Conservation (phyloP, 228 moss, liverwort and hornwort genomes). For the Sphagnum fallax region DNA sequence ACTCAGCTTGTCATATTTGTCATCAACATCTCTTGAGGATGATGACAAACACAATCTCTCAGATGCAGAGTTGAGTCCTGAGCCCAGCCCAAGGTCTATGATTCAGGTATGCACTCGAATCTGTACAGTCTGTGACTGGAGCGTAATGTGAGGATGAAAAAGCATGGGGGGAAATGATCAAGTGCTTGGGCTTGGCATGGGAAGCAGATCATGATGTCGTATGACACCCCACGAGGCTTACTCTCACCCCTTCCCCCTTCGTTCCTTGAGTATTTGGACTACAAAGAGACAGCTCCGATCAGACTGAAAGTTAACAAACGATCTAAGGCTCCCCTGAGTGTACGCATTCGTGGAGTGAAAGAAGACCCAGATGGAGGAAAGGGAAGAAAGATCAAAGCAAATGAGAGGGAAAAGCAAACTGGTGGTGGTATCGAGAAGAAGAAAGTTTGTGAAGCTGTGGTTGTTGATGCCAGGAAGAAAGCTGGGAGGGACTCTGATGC, state of each 20-base stretch:
- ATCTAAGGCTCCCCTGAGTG: conserved; percentile 18
- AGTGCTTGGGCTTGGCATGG: conserved; percentile 12
- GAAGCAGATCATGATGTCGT: conserved; percentile 73
- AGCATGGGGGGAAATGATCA: neutral
- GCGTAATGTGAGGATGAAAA: neutral
- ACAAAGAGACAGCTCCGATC: conserved; percentile 23
- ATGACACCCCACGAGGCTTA: conserved; percentile 58
- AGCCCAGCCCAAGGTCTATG: conserved; percentile 73
- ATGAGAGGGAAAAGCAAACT: conserved; percentile 31
- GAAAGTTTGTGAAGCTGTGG: conserved; percentile 21
- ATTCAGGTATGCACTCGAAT: conserved; percentile 51
- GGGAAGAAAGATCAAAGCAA: conserved; percentile 36
- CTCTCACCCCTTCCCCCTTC: conserved; percentile 61
- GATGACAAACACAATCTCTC: conserved; percentile 64
- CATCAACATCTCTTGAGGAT: conserved; percentile 63
- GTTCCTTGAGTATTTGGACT: conserved; percentile 33
- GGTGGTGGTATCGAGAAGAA: conserved; percentile 15
- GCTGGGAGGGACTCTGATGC: conserved; percentile 40
- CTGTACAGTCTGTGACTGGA: neutral
- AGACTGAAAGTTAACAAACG: conserved; percentile 22
- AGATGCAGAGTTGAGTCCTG: conserved; percentile 53
- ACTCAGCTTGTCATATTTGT: conserved; percentile 64
- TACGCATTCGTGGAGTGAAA: conserved; percentile 26
- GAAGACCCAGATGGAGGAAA: conserved; percentile 11
- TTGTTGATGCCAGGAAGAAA: conserved; percentile 31